A percentile compares a stretch with the other conserved stretches of the same genome.
Conservation (phyloP, 345 rosid genomes). For the Eucalyptus cladocalyx region DNA sequence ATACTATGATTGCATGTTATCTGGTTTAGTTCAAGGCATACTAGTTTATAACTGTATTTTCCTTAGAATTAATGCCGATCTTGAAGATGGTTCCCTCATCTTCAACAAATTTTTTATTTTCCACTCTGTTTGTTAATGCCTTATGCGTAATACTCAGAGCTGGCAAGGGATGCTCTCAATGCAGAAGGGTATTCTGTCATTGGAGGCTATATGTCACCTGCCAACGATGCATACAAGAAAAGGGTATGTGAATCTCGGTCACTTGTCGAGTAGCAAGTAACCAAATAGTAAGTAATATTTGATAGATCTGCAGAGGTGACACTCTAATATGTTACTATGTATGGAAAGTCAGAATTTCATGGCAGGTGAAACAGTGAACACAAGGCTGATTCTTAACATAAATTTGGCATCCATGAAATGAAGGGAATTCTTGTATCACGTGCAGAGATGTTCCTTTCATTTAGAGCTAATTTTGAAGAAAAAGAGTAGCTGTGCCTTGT, state of each 20-base stretch:
- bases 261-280: not conserved
- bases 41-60: not conserved
- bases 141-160: slow-evolving; percentile 31
- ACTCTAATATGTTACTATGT: not conserved
- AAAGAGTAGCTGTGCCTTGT: not conserved
- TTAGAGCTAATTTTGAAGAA: not conserved
- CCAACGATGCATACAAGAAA: slow-evolving; percentile 78
- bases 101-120: not conserved
- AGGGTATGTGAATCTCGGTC: slow-evolving; percentile 17
- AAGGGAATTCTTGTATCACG: not conserved
- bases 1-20: not conserved
- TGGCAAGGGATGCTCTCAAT: slow-evolving; percentile 71
- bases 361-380: not conserved
- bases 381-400: not conserved
- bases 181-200: slow-evolving; percentile 56
- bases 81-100: not conserved
- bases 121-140: not conserved
- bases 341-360: not conserved
- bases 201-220: slow-evolving; percentile 94
- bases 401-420: not conserved
- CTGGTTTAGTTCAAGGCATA: not conserved
- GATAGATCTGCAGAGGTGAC: not conserved
- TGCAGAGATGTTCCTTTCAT: not conserved
- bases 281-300: not conserved
- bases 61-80: not conserved